phyloP scores from a whole-genome alignment of 2,329 filamentous ascomycete genomes.

The Scorias spongiosa region DNA sequence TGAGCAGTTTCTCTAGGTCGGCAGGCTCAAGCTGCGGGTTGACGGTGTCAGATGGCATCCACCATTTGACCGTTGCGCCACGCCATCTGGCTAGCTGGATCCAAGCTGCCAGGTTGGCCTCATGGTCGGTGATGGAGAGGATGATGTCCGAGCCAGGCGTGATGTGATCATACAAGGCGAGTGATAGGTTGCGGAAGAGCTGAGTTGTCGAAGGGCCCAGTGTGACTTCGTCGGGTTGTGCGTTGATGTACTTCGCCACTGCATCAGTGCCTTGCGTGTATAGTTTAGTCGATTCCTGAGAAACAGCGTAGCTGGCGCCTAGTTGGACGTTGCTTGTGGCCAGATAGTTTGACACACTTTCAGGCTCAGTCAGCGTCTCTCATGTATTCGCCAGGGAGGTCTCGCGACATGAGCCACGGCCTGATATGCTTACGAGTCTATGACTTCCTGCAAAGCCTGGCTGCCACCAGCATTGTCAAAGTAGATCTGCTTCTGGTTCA shows the following conservation, averaged over 20 bases:
- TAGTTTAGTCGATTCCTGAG: constrained; percentile 42
- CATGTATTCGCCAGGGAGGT: background rate
- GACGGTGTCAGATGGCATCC: constrained; percentile 29
- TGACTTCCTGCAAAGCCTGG: constrained; percentile 51
- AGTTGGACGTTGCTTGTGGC: constrained; percentile 58
- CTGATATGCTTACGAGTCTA: constrained; percentile 40
- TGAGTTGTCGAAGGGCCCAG: constrained; percentile 63
- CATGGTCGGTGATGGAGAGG: constrained; percentile 58
- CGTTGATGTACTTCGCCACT: constrained; percentile 57
- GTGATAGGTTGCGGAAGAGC: constrained; percentile 54
- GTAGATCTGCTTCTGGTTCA: constrained; percentile 52
- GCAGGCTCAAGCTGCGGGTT: constrained; percentile 45
- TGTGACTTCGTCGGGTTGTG: constrained; percentile 50
- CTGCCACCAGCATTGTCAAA: constrained; percentile 69
- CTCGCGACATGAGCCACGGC: background rate
- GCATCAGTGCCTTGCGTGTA: constrained; percentile 48
- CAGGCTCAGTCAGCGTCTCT: too few species aligned
- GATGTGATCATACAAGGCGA: constrained; percentile 41
- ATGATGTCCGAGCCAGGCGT: constrained; percentile 44
- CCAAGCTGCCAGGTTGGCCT: constrained; percentile 65
- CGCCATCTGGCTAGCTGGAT: constrained; percentile 48
- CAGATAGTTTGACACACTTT: constrained; percentile 50
- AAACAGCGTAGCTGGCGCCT: constrained; percentile 51
- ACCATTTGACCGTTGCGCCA: constrained; percentile 53
- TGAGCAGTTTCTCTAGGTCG: constrained; percentile 44